phyloP scores from a whole-genome alignment of 371 early-diverging fungal genomes.

The Rhizomucor miehei region DNA sequence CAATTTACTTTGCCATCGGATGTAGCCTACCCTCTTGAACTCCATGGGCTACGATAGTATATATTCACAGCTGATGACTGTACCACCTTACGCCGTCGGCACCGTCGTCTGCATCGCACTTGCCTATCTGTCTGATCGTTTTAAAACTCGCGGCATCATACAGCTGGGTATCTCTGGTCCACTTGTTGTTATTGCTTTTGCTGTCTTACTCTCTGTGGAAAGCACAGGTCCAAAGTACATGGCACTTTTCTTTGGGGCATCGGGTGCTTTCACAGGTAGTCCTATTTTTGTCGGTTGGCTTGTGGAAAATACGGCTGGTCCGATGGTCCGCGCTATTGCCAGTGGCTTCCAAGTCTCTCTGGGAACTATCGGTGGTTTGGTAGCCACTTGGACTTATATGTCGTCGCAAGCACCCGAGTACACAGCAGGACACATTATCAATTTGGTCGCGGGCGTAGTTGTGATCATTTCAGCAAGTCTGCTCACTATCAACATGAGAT shows the following conservation, averaged over 20 bases:
- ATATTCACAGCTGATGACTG: constrained; percentile 33
- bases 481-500: constrained; percentile 9
- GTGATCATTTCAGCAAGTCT: constrained; percentile 8
- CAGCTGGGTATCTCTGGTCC: constrained; percentile 13
- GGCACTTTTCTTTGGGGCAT: constrained; percentile 25
- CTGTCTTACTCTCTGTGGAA: constrained; percentile 13
- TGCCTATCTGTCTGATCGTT: constrained; percentile 29
- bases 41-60: constrained; percentile 18
- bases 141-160: constrained; percentile 25
- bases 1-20: too few relatives aligned
- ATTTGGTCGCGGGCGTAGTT: constrained; percentile 14
- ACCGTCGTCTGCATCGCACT: constrained; percentile 22
- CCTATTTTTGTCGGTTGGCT: constrained; percentile 24
- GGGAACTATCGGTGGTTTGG: constrained; percentile 18
- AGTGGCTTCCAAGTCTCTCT: constrained; percentile 17
- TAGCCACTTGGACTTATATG: constrained; percentile 26
- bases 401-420: constrained; percentile 23
- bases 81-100: constrained; percentile 36
- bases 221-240: constrained; percentile 17
- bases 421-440: constrained; percentile 18
- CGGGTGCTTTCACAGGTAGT: constrained; percentile 22
- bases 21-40: constrained; percentile 13
- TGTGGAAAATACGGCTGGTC: constrained; percentile 21
- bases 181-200: constrained; percentile 15
- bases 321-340: constrained; percentile 21